A percentile compares a stretch with the other conserved stretches of the same genome.
Evolutionary conservation across 805 yeast genomes (phyloP).

Genomic region (Candida khao-thaluensis): DNA sequence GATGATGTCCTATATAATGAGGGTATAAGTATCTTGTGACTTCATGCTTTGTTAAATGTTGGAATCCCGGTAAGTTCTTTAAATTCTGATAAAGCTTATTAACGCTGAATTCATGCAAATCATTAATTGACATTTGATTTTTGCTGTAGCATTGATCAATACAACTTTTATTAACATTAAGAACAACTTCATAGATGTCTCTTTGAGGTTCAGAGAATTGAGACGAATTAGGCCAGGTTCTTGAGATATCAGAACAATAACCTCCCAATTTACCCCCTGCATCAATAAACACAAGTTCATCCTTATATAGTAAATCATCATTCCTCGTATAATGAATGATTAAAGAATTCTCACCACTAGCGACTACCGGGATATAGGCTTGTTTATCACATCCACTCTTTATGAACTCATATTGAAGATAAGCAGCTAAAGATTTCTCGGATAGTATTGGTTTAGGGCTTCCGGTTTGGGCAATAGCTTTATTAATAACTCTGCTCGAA

Average conservation of each 20-base stretch:
- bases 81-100: constrained; percentile 59
- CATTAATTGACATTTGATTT: constrained; percentile 58
- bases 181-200: constrained; percentile 85
- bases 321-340: constrained; percentile 93
- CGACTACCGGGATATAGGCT: constrained; percentile 95
- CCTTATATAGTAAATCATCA: constrained; percentile 73
- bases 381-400: constrained; percentile 85
- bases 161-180: constrained; percentile 77
- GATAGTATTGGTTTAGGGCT: constrained; percentile 48
- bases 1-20: constrained; percentile 92
- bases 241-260: constrained; percentile 90
- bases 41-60: constrained; percentile 49
- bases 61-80: constrained; percentile 66
- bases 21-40: constrained; percentile 66
- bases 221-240: constrained; percentile 92
- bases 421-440: constrained; percentile 79
- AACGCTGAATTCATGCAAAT: constrained; percentile 72
- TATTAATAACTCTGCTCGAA: constrained; percentile 80
- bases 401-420: constrained; percentile 76
- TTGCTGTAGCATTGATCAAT: constrained; percentile 64
- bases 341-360: constrained; percentile 86
- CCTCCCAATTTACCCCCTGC: constrained; percentile 95
- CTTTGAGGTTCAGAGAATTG: constrained; percentile 72
- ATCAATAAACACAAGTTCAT: constrained; percentile 87
- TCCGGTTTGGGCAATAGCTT: constrained; percentile 65